Percentiles rank a stretch among this genome's conserved stretches.
These are phyloP conservation scores for Cladophialophora chaetospira DNA, from an alignment of 2,329 filamentous ascomycete genomes.

Conservation along the genomic window DNA sequence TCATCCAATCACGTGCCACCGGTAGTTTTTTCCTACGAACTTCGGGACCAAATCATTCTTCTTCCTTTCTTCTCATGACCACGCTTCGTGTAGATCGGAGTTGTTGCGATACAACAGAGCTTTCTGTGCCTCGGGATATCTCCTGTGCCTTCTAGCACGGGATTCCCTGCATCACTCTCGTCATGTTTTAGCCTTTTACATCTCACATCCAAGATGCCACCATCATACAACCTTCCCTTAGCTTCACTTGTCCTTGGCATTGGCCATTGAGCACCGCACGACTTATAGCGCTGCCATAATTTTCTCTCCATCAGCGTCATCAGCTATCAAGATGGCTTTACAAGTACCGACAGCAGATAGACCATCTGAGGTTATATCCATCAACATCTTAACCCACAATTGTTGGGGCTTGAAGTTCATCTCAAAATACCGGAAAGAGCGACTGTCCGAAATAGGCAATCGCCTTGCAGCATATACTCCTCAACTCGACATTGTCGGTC, in stretches of 20 bases:
- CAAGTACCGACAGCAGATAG: not conserved
- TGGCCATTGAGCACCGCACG: not conserved
- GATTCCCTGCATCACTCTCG: not conserved
- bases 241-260: slow-evolving; percentile 4
- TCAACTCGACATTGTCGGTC: slow-evolving; percentile 79
- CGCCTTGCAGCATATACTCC: slow-evolving; percentile 70
- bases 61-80: not conserved
- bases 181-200: not conserved
- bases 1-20: not conserved
- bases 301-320: not conserved
- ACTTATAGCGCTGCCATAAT: not conserved
- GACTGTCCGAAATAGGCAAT: slow-evolving; percentile 79
- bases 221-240: not conserved
- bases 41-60: not conserved
- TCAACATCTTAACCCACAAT: slow-evolving; percentile 86
- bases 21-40: not conserved
- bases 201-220: not conserved
- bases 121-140: not conserved
- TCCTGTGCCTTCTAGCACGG: not conserved
- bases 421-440: slow-evolving; percentile 73
- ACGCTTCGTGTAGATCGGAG: not conserved
- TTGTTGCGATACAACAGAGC: not conserved
- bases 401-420: slow-evolving; percentile 96
- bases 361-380: slow-evolving; percentile 5
- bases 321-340: not conserved